Percentiles rank a stretch among this genome's conserved stretches.
These are phyloP conservation scores for Ogataea pilisensis DNA, from an alignment of 805 yeast species.

Conservation along the genomic window DNA sequence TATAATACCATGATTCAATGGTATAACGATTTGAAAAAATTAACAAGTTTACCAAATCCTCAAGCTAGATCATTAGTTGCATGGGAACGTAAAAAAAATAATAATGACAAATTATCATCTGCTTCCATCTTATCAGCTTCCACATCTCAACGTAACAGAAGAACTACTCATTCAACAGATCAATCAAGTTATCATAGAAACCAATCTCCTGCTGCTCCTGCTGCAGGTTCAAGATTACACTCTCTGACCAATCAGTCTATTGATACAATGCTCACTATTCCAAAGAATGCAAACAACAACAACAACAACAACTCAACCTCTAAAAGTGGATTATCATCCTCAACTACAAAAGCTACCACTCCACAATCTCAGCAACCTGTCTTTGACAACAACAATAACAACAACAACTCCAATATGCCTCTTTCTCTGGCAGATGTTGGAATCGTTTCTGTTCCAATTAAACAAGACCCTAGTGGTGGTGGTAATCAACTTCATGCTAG, in stretches of 20 bases:
- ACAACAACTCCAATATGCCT: too few species aligned
- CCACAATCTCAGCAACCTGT: background rate
- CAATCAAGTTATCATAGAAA: slow-evolving; percentile 14
- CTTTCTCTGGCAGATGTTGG: background rate
- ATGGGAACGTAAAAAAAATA: slow-evolving; percentile 29
- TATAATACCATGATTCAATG: slow-evolving; percentile 77
- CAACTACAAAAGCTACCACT: slow-evolving; percentile 2
- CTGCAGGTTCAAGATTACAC: slow-evolving; percentile 2
- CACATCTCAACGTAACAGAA: slow-evolving; percentile 12
- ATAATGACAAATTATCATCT: slow-evolving; percentile 17
- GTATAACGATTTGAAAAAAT: slow-evolving; percentile 71
- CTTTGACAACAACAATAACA: too few species aligned
- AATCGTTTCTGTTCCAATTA: background rate
- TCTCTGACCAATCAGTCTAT: slow-evolving; percentile 22
- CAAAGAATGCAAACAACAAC: slow-evolving; percentile 11
- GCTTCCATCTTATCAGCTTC: slow-evolving; percentile 30
- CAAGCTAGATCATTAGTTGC: slow-evolving; percentile 50
- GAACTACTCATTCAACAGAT: slow-evolving; percentile 16
- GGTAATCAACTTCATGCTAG: too few species aligned
- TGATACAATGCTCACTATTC: slow-evolving; percentile 20
- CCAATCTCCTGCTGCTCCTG: slow-evolving; percentile 6
- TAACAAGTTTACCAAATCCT: slow-evolving; percentile 62
- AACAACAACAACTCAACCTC: slow-evolving; percentile 3
- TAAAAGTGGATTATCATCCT: background rate
- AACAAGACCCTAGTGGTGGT: too few species aligned